These are phyloP conservation scores for Dianthus caryophyllus DNA, from an alignment of 148 eudicot species.

Conservation along the genomic window DNA sequence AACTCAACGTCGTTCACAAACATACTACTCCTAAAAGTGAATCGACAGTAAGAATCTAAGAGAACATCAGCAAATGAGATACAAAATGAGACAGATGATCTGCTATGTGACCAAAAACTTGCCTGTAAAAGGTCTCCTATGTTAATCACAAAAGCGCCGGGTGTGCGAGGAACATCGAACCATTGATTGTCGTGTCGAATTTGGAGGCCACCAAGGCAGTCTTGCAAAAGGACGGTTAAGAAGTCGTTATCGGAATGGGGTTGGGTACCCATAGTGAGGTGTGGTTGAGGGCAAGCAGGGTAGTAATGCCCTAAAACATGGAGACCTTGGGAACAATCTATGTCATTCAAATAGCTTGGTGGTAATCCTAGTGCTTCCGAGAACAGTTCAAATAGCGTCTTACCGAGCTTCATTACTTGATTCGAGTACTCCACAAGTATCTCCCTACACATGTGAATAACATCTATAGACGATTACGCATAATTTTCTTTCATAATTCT, in stretches of 20 bases:
- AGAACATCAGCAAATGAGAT: not conserved
- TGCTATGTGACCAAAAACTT: too few relatives aligned
- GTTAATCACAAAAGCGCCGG: not conserved
- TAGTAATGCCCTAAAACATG: conserved; percentile 32
- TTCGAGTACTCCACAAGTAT: conserved; percentile 26
- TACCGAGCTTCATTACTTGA: conserved; percentile 25
- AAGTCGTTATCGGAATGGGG: conserved; percentile 11
- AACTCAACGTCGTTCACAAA: not conserved
- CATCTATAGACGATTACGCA: too few relatives aligned
- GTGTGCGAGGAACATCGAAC: conserved; percentile 10
- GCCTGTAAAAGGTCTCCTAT: conserved; percentile 9
- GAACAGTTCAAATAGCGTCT: conserved; percentile 26
- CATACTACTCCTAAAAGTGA: too few relatives aligned
- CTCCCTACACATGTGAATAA: too few relatives aligned
- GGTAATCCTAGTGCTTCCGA: conserved; percentile 37
- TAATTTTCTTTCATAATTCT: too few relatives aligned
- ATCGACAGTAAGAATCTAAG: too few relatives aligned
- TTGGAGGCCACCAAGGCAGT: conserved; percentile 1
- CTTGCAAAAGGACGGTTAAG: conserved; percentile 17
- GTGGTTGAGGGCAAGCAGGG: conserved; percentile 29
- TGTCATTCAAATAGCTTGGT: conserved; percentile 17
- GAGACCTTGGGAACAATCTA: conserved; percentile 27
- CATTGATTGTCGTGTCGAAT: conserved; percentile 3
- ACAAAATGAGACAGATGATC: too few relatives aligned
- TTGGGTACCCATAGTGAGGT: conserved; percentile 9